Conservation (phyloP, 768 basidiomycete species). For the Calocybe gangraenosa region DNA sequence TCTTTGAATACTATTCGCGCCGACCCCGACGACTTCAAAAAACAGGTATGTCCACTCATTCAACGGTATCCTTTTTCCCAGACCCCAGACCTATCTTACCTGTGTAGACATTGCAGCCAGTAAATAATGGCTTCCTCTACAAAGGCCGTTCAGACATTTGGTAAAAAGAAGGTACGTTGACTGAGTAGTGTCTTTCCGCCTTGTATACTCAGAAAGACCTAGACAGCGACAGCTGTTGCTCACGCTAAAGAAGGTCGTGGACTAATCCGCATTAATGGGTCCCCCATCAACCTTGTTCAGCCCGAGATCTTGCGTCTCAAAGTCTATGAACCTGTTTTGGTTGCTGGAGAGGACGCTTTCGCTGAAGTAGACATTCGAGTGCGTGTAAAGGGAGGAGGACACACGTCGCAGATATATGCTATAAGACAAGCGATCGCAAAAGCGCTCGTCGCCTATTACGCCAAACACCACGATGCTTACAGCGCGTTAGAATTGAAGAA, state of each 20-base stretch:
- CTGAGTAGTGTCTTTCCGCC: no score
- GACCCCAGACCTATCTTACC: no score
- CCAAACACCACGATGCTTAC: conserved; percentile 97
- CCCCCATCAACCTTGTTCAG: conserved; percentile 92
- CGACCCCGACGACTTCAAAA: conserved; percentile 42
- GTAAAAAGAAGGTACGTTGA: conserved; percentile 95
- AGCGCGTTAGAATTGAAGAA: conserved; percentile 98
- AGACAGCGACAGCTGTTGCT: conserved; percentile 98
- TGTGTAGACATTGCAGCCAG: conserved; percentile 9
- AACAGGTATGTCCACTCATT: conserved; percentile 28
- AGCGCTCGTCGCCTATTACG: conserved; percentile 96
- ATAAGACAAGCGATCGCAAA: conserved; percentile 99
- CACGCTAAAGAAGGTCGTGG: conserved; percentile 96
- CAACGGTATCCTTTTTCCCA: neutral
- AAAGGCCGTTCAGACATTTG: conserved; percentile 98
- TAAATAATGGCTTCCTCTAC: conserved; percentile 65
- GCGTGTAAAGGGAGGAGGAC: conserved; percentile 98
- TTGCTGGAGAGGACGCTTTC: conserved; percentile 88
- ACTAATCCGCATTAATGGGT: conserved; percentile 93
- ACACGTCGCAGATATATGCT: conserved; percentile 98
- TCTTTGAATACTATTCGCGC: conserved; percentile 30
- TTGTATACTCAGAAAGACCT: conserved; percentile 10
- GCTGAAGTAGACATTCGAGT: conserved; percentile 90
- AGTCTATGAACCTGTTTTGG: conserved; percentile 95
- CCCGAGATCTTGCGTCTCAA: conserved; percentile 97